These are phyloP conservation scores for Pelargonium australe DNA, from an alignment of 441 rosid species.

Conservation along the genomic window DNA sequence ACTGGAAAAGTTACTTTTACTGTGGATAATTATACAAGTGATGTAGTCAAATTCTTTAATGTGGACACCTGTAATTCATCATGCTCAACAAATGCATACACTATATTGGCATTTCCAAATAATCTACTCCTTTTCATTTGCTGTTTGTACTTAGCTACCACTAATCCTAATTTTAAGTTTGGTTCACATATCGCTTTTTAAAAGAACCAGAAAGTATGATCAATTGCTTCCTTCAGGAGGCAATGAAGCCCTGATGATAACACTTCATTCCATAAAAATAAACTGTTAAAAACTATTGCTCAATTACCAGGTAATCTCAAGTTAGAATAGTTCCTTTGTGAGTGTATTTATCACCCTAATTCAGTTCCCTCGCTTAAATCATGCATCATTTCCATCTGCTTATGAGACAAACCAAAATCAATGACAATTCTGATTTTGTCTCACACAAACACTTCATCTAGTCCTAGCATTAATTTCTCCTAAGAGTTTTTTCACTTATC, in stretches of 20 bases:
- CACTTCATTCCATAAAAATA: not conserved
- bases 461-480: not conserved
- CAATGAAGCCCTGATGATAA: not conserved
- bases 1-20: not conserved
- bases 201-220: conserved; percentile 7
- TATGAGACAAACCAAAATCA: not conserved
- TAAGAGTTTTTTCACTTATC: not conserved
- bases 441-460: too few species aligned
- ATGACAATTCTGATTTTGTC: not conserved
- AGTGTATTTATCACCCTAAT: not conserved
- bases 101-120: not conserved
- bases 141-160: not conserved
- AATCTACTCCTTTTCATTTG: not conserved
- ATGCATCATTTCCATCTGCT: not conserved
- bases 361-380: not conserved
- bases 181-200: not conserved
- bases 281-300: not conserved
- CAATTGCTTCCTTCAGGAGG: not conserved
- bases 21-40: not conserved
- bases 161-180: not conserved
- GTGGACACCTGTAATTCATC: conserved; percentile 1
- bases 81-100: not conserved
- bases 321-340: not conserved
- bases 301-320: not conserved
- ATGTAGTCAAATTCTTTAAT: conserved; percentile 12